phyloP scores from a whole-genome alignment of 805 yeast species.

The Saccharomycopsis sp. region DNA sequence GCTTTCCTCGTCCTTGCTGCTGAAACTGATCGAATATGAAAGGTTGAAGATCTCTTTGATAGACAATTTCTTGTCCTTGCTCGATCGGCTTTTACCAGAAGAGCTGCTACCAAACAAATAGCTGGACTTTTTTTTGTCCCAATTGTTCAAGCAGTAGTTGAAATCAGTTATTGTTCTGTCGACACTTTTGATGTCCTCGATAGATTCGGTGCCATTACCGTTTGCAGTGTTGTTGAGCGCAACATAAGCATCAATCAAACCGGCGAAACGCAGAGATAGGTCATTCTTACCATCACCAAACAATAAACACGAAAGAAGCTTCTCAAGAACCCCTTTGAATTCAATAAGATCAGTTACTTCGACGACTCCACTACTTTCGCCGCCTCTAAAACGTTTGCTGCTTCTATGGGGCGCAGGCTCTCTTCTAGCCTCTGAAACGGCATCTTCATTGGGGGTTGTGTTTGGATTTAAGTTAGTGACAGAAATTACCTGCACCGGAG shows the following conservation, averaged over 20 bases:
- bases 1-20: background rate
- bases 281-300: conserved; percentile 3
- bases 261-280: background rate
- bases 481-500: background rate
- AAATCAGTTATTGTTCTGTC: conserved; percentile 6
- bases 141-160: conserved; percentile 5
- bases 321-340: conserved; percentile 14
- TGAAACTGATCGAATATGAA: background rate
- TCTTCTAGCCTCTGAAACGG: conserved; percentile 14
- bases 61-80: background rate
- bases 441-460: background rate
- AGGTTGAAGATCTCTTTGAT: conserved; percentile 2
- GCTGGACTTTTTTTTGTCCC: conserved; percentile 13
- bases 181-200: background rate
- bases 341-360: background rate
- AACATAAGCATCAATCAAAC: background rate
- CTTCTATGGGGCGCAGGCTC: conserved; percentile 28
- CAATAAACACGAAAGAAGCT: background rate
- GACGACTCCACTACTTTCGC: conserved; percentile 20
- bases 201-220: conserved; percentile 8
- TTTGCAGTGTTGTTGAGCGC: background rate
- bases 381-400: conserved; percentile 36
- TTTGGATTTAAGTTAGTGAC: background rate
- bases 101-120: conserved; percentile 3
- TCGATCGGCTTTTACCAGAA: background rate